Evolutionary conservation across 306 rosid genomes (phyloP).

Genomic region (Carpinus fangiana): DNA sequence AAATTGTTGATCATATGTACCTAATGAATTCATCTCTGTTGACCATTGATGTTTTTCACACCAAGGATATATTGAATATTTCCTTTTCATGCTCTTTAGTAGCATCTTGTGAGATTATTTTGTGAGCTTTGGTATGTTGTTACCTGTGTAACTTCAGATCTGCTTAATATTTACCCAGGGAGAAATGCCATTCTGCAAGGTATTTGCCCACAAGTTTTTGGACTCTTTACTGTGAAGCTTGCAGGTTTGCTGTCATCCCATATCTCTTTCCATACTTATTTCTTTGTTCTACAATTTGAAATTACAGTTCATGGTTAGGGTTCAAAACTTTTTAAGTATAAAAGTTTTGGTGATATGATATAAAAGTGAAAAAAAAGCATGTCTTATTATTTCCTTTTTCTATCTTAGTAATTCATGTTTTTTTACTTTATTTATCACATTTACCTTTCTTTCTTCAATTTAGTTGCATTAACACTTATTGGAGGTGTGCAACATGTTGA

Average conservation of each 20-base stretch:
- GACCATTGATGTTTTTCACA: conserved; percentile 10
- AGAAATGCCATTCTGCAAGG: conserved; percentile 92
- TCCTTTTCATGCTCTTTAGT: conserved; percentile 2
- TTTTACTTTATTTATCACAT: conserved; percentile 4
- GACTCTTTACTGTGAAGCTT: conserved; percentile 92
- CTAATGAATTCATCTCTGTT: conserved; percentile 14
- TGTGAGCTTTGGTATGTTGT: conserved; percentile 30
- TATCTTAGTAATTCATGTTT: conserved; percentile 9
- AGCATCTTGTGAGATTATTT: conserved; percentile 11
- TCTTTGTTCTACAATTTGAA: conserved; percentile 9
- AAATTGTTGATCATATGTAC: conserved; percentile 24
- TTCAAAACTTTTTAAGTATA: background rate
- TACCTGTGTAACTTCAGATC: conserved; percentile 23
- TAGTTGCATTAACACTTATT: conserved; percentile 86
- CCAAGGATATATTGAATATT: conserved; percentile 7
- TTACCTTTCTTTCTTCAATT: conserved; percentile 30
- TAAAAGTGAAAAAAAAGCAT: background rate
- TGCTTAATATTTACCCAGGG: conserved; percentile 56
- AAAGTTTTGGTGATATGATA: background rate
- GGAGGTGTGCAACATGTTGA: conserved; percentile 97
- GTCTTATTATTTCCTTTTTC: background rate
- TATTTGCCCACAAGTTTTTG: conserved; percentile 92
- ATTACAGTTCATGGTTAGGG: conserved; percentile 7
- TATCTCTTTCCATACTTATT: conserved; percentile 11
- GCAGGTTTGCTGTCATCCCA: conserved; percentile 60